Evolutionary conservation across 768 basidiomycete species (phyloP).

Genomic region (Cantharellus anzutake): DNA sequence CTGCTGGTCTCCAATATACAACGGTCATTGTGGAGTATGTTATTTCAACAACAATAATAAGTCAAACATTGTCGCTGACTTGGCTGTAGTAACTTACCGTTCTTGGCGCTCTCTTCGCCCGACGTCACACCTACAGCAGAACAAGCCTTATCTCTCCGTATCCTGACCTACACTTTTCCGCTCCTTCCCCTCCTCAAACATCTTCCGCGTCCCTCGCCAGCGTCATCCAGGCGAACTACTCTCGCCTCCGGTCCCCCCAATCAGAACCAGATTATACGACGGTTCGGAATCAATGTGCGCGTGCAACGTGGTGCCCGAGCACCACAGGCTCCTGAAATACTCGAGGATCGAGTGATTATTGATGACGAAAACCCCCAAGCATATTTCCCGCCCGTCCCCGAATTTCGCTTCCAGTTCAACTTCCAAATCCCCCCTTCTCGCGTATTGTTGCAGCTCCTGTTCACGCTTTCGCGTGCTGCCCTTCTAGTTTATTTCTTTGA

Average conservation of each 20-base stretch:
- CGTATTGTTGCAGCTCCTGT: not conserved
- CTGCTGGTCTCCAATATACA: slow-evolving; percentile 1
- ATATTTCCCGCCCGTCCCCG: not conserved
- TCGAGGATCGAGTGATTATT: not conserved
- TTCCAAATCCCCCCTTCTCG: not conserved
- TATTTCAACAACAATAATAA: not conserved
- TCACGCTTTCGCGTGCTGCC: not conserved
- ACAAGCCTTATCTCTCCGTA: slow-evolving; percentile 3
- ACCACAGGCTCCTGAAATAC: not conserved
- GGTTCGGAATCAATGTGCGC: slow-evolving; percentile 1
- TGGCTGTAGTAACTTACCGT: slow-evolving; percentile 5
- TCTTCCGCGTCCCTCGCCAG: slow-evolving; percentile 3
- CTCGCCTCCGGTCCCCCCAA: not conserved
- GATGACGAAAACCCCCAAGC: not conserved
- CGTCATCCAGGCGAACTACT: not conserved
- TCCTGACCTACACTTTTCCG: slow-evolving; percentile 8
- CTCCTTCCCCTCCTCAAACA: slow-evolving; percentile 5
- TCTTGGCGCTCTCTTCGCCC: slow-evolving; percentile 2
- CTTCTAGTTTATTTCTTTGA: not conserved
- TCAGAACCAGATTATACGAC: not conserved
- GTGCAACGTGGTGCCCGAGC: not conserved
- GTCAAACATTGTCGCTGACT: not conserved
- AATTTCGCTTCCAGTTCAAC: not conserved
- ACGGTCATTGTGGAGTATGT: slow-evolving; percentile 7
- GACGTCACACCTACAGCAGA: not conserved